These are phyloP conservation scores for Tolypocladium guangdongense DNA, from an alignment of 2,329 filamentous ascomycete genomes.

Conservation along the genomic window DNA sequence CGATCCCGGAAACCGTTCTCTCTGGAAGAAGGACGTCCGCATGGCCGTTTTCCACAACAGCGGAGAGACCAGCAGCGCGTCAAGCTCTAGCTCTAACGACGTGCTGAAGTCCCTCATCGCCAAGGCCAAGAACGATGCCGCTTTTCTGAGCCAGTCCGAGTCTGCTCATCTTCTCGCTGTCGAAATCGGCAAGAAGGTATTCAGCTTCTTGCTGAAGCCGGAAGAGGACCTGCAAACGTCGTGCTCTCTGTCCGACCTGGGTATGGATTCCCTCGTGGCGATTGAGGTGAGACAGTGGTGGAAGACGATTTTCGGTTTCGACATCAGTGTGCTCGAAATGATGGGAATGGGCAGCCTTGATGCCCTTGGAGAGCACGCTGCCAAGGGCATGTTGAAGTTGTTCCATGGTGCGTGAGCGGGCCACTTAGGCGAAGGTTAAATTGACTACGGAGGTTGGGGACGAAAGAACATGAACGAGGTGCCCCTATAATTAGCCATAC, in stretches of 20 bases:
- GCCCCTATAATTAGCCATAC: no score
- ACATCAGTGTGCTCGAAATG: conserved; percentile 10
- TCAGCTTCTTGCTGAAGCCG: conserved; percentile 7
- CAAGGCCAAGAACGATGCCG: no score
- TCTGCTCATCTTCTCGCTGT: conserved; percentile 1
- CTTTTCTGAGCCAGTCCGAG: not conserved
- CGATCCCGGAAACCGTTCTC: not conserved
- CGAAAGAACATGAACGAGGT: no score
- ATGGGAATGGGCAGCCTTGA: conserved; percentile 8
- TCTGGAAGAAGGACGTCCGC: not conserved
- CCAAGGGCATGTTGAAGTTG: not conserved
- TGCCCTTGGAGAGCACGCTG: conserved; percentile 5
- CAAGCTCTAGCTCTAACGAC: not conserved
- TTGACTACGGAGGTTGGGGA: no score
- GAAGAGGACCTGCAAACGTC: conserved; percentile 2
- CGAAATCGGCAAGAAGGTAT: conserved; percentile 8
- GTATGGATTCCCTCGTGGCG: conserved; percentile 12
- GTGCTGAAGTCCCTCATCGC: no score
- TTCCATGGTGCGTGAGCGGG: no score
- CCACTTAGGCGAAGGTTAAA: no score
- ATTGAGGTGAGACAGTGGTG: conserved; percentile 13
- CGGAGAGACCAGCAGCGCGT: not conserved
- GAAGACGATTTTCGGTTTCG: conserved; percentile 7
- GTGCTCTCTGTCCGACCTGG: conserved; percentile 5
- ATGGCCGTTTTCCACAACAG: not conserved